Conservation (phyloP, 768 basidiomycete genomes). For the Kwoniella dejecticola region DNA sequence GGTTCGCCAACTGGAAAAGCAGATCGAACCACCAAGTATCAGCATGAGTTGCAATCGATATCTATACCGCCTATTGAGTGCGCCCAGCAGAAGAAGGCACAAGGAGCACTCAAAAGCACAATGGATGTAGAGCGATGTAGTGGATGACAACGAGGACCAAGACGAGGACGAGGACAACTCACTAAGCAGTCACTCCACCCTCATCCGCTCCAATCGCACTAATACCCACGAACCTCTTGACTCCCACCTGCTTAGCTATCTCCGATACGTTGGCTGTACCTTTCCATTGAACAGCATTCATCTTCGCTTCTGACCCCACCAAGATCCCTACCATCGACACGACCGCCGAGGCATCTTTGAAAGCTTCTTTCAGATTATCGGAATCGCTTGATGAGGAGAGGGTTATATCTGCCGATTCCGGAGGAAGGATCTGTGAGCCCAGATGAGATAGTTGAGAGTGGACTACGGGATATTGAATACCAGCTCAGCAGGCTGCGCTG, state of each 20-base stretch:
- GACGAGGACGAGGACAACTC: too few relatives aligned
- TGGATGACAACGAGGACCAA: too few relatives aligned
- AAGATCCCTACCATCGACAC: conserved; percentile 73
- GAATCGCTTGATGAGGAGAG: conserved; percentile 55
- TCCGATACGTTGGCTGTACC: conserved; percentile 70
- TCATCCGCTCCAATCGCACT: conserved; percentile 75
- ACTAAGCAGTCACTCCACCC: conserved; percentile 65
- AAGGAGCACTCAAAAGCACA: too few relatives aligned
- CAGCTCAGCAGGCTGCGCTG: too few relatives aligned
- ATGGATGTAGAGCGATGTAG: too few relatives aligned
- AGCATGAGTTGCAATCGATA: too few relatives aligned
- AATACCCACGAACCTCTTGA: conserved; percentile 55
- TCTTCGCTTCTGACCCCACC: conserved; percentile 63
- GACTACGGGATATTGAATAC: conserved; percentile 36
- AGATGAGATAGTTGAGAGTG: conserved; percentile 47
- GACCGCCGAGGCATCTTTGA: conserved; percentile 64
- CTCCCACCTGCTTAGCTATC: conserved; percentile 61
- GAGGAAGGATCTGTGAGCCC: conserved; percentile 58
- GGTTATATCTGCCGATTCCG: conserved; percentile 63
- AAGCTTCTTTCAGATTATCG: conserved; percentile 45
- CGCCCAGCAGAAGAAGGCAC: too few relatives aligned
- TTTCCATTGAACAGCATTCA: conserved; percentile 66
- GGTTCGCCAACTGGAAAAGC: conserved; percentile 53
- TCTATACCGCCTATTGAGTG: too few relatives aligned
- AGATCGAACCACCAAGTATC: too few relatives aligned